Conservation (phyloP, 768 basidiomycete genomes). For the Mycena kentingensis region DNA sequence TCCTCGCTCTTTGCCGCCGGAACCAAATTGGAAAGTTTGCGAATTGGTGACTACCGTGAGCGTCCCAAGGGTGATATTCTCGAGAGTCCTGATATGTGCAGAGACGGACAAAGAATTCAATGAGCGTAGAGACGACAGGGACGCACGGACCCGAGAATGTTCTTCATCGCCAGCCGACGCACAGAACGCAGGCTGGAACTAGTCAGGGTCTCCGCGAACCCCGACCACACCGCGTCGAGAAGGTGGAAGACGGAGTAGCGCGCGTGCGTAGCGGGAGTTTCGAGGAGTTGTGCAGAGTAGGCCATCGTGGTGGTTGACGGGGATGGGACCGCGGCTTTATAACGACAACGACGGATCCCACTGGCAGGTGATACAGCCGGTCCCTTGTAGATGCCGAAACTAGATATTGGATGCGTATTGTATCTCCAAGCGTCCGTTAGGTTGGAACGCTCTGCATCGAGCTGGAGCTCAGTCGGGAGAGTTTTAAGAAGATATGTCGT, state of each 20-base stretch:
- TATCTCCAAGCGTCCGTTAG: too few relatives aligned
- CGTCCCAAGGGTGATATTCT: slow-evolving; percentile 10
- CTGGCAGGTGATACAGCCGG: too few relatives aligned
- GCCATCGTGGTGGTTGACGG: too few relatives aligned
- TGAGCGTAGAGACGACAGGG: background rate
- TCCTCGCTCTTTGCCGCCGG: background rate
- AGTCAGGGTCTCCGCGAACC: slow-evolving; percentile 13
- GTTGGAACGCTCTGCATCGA: too few relatives aligned
- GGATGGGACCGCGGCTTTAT: too few relatives aligned
- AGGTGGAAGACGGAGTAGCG: slow-evolving; percentile 16
- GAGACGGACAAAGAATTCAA: too few relatives aligned
- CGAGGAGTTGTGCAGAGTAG: slow-evolving; percentile 20
- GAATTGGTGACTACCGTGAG: slow-evolving; percentile 10
- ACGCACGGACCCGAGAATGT: slow-evolving; percentile 10
- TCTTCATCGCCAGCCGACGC: slow-evolving; percentile 7
- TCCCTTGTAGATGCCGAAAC: too few relatives aligned
- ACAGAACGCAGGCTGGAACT: slow-evolving; percentile 8
- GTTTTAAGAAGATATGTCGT: too few relatives aligned
- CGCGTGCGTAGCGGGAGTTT: slow-evolving; percentile 18
- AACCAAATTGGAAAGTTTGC: slow-evolving; percentile 4
- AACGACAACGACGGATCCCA: too few relatives aligned
- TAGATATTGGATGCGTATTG: too few relatives aligned
- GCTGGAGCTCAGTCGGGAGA: too few relatives aligned
- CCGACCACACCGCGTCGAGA: slow-evolving; percentile 12
- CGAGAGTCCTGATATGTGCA: slow-evolving; percentile 7